These are phyloP conservation scores for Oryza brachyantha DNA, from an alignment of 176 grass and related monocot species.

Conservation along the genomic window DNA sequence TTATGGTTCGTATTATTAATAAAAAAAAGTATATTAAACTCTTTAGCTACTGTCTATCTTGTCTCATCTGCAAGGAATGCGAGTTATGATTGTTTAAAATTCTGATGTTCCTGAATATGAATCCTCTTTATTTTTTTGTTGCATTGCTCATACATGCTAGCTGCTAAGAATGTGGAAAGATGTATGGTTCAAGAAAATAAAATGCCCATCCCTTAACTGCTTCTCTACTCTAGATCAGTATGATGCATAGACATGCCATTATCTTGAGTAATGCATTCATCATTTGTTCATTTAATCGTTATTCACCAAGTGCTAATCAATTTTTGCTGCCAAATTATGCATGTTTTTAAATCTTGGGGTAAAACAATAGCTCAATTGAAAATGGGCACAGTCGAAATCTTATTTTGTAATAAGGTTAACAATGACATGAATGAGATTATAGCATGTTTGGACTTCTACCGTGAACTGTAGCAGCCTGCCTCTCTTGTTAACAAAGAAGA, in stretches of 20 bases:
- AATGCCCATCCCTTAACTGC: slow-evolving; percentile 17
- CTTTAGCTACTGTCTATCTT: background rate
- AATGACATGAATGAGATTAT: slow-evolving; percentile 17
- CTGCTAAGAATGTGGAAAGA: background rate
- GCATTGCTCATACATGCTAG: background rate
- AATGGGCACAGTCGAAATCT: background rate
- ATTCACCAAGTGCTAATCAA: background rate
- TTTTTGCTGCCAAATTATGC: background rate
- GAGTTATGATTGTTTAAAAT: slow-evolving; percentile 17
- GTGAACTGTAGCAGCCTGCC: slow-evolving; percentile 81
- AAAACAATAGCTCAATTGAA: background rate
- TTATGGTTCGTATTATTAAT: background rate
- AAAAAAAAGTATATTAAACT: background rate
- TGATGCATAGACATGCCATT: background rate
- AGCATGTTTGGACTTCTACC: slow-evolving; percentile 46
- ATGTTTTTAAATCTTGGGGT: slow-evolving; percentile 3
- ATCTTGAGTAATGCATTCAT: background rate
- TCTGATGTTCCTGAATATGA: background rate
- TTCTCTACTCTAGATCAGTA: background rate
- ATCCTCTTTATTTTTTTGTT: background rate
- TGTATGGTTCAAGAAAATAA: slow-evolving; percentile 9
- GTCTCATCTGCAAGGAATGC: background rate
- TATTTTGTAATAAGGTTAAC: slow-evolving; percentile 13
- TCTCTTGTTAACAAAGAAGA: slow-evolving; percentile 92
- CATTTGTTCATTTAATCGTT: background rate